These are phyloP conservation scores for Rhodotorula kratochvilovae DNA, from an alignment of 768 basidiomycete genomes.

Conservation along the genomic window DNA sequence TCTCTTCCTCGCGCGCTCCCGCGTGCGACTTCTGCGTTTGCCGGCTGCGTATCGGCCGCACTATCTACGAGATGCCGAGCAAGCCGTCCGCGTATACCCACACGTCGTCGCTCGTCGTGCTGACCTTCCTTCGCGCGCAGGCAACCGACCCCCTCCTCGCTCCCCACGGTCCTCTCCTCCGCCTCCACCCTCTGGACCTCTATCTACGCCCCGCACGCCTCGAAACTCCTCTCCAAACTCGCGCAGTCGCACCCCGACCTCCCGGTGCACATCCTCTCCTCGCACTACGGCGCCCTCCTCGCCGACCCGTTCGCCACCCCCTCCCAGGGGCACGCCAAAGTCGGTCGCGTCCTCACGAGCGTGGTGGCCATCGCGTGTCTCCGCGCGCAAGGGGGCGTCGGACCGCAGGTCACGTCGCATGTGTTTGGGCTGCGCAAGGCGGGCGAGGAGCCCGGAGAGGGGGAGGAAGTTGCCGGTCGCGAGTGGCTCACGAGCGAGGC, in stretches of 20 bases:
- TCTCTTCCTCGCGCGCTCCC: background rate
- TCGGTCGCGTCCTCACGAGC: conserved; percentile 46
- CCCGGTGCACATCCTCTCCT: conserved; percentile 50
- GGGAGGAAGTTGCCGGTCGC: conserved; percentile 19
- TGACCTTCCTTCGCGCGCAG: background rate
- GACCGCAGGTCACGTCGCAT: conserved; percentile 49
- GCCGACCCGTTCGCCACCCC: conserved; percentile 44
- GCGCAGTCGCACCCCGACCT: conserved; percentile 49
- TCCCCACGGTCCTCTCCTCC: conserved; percentile 21
- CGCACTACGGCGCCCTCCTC: conserved; percentile 50
- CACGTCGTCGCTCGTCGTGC: too few species aligned
- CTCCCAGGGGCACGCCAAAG: conserved; percentile 4
- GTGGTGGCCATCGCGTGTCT: conserved; percentile 50
- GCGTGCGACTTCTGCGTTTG: too few species aligned
- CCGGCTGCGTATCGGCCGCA: too few species aligned
- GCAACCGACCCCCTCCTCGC: conserved; percentile 7
- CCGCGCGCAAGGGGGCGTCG: conserved; percentile 48
- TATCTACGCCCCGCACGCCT: conserved; percentile 48
- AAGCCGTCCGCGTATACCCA: too few species aligned
- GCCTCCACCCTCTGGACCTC: conserved; percentile 46
- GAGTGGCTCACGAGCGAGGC: conserved; percentile 48
- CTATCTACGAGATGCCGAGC: too few species aligned
- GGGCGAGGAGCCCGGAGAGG: conserved; percentile 33
- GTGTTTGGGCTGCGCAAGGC: conserved; percentile 50
- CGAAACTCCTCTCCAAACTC: conserved; percentile 48